A percentile compares a stretch with the other conserved stretches of the same genome.
These are phyloP conservation scores for Cercophora newfieldiana DNA, from an alignment of 495 filamentous ascomycete genomes.

Conservation along the genomic window DNA sequence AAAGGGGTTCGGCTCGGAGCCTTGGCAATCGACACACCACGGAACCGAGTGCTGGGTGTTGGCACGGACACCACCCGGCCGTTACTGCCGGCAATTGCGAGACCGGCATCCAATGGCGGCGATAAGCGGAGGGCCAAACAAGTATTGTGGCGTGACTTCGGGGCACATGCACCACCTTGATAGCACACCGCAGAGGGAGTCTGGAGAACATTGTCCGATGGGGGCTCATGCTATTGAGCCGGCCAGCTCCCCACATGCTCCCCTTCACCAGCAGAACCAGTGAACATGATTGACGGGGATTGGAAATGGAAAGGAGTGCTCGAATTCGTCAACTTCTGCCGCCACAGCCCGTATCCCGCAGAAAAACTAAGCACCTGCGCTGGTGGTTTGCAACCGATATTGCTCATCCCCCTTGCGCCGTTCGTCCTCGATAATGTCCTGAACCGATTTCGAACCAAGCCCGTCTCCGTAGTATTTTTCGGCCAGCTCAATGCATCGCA, in stretches of 20 bases:
- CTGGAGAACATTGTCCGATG: no score
- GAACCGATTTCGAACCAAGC: conserved; percentile 31
- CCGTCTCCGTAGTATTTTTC: conserved; percentile 64
- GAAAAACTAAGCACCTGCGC: background rate
- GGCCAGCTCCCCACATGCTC: no score
- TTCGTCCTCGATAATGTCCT: conserved; percentile 39
- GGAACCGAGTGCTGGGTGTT: background rate
- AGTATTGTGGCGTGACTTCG: no score
- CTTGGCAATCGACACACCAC: background rate
- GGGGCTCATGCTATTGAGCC: no score
- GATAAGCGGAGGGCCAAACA: no score
- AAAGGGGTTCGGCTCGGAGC: background rate
- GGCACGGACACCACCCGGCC: background rate
- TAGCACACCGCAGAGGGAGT: no score
- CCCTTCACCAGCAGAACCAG: no score
- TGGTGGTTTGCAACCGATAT: conserved; percentile 15
- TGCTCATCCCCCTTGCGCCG: conserved; percentile 37
- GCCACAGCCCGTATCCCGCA: background rate
- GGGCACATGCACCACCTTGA: no score
- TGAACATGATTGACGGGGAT: no score
- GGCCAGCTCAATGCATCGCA: conserved; percentile 79
- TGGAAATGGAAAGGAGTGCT: no score
- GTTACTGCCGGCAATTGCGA: background rate
- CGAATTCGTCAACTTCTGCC: background rate
- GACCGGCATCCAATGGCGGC: no score